Conservation (phyloP, 164 flowering plant species). For the Stephania japonica region DNA sequence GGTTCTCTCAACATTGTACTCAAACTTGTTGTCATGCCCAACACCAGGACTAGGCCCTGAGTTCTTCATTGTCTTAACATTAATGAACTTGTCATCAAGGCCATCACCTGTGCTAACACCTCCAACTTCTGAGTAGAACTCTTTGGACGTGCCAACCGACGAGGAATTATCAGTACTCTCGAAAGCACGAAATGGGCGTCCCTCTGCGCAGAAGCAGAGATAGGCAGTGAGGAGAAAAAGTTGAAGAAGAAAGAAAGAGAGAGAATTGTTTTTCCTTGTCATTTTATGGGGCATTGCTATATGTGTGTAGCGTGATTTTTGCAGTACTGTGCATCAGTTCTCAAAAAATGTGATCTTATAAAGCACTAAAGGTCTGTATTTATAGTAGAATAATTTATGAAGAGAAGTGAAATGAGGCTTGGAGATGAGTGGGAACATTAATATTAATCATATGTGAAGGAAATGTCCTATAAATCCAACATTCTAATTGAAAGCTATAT, state of each 20-base stretch:
- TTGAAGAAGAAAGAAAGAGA: not conserved
- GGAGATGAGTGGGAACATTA: too few relatives aligned
- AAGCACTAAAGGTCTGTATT: not conserved
- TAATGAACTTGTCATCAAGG: not conserved
- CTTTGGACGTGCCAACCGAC: too few relatives aligned
- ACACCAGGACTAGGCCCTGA: constrained; percentile 15
- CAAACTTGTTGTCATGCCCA: not conserved
- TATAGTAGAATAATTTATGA: too few relatives aligned
- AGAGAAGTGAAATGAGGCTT: too few relatives aligned
- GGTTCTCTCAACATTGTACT: not conserved
- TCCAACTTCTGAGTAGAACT: too few relatives aligned
- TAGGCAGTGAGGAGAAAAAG: not conserved
- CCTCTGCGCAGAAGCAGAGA: not conserved
- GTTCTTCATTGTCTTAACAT: constrained; percentile 3
- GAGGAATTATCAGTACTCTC: not conserved
- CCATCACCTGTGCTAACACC: not conserved
- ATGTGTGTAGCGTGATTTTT: too few relatives aligned
- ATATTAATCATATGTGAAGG: too few relatives aligned
- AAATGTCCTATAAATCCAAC: too few relatives aligned
- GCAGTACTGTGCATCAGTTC: not conserved
- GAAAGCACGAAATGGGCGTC: not conserved
- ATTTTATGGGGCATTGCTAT: not conserved
- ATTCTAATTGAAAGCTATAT: too few relatives aligned
- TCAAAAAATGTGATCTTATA: not conserved
- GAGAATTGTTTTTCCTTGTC: not conserved